A percentile compares a stretch with the other conserved stretches of the same genome.
These are phyloP conservation scores for Mycena kentingensis DNA, from an alignment of 768 basidiomycete species.

Conservation along the genomic window DNA sequence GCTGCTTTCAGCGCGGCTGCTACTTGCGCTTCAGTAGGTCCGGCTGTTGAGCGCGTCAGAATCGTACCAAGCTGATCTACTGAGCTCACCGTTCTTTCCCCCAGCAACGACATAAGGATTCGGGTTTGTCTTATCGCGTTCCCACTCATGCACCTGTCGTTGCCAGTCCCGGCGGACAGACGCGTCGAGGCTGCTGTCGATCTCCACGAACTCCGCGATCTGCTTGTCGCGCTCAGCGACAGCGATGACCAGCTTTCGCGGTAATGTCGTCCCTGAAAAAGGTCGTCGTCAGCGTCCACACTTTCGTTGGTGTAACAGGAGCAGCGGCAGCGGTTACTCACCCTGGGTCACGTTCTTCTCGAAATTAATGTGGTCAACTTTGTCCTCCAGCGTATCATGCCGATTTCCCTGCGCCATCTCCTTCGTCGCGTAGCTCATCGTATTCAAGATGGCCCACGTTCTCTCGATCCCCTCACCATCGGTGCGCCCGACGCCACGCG, in stretches of 20 bases:
- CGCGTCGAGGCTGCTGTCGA: background rate
- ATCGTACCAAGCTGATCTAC: background rate
- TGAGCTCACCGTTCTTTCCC: background rate
- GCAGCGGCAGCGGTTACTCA: no score
- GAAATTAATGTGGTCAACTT: slow-evolving; percentile 22
- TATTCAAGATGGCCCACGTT: slow-evolving; percentile 31
- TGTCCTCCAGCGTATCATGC: slow-evolving; percentile 30
- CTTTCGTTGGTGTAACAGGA: background rate
- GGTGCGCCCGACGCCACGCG: slow-evolving; percentile 9
- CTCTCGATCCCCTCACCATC: slow-evolving; percentile 25
- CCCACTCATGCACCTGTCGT: background rate
- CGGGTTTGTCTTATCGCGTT: background rate
- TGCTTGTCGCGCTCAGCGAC: background rate
- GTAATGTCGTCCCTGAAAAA: background rate
- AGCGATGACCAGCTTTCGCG: background rate
- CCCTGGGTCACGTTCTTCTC: slow-evolving; percentile 11
- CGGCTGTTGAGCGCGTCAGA: background rate
- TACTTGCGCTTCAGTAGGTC: background rate
- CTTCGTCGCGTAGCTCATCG: slow-evolving; percentile 24
- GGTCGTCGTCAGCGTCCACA: background rate
- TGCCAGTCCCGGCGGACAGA: background rate
- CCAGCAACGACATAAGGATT: background rate
- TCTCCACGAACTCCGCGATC: background rate
- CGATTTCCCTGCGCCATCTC: slow-evolving; percentile 32
- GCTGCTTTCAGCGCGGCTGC: background rate